Evolutionary conservation across 2,329 filamentous ascomycete genomes (phyloP), one percentile per base, ranked within the genome.

Genomic region (Proliferodiscus dingleyae): DNA sequence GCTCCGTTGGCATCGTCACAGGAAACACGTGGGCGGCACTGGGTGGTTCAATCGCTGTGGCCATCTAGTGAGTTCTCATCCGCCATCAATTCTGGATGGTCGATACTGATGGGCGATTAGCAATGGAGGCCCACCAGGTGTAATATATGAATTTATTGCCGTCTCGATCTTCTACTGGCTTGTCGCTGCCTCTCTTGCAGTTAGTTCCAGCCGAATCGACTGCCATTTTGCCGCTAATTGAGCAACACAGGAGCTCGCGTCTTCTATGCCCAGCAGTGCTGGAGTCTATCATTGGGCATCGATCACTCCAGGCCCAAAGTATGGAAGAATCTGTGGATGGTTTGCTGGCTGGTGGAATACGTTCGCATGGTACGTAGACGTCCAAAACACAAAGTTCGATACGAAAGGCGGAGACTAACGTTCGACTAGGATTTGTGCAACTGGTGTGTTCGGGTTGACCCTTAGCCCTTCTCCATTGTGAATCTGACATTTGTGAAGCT

Each of bases 51-150:
- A 69, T 73, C 54, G 68, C 71, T 21, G 51, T 55, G 29, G 53
- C 56, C 2, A 58, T 60, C 21, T 58, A 59, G 53, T 52, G 41
- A 43, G 44, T 41, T 7, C 7, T 28, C 4, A 26, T 26, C 34
- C 21, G 9, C 7, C 4, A 18, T 10, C 7, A 16, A 18, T 5
- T 6, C 10, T 16, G 28, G 21, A 42, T 6, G 7, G 18, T 6
- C 11, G n/a, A n/a, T 15, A 33, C 43, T 47, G 33, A 47, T 8
- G n/a, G n/a, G 73, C 73, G 18, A 70, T 80, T 49, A 72, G 68
- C 57, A 82, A 83, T 63, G 80, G 80, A 50, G 80, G 80, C 0
- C 74, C 78, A 0, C 74, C 80, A 0, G 78, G 78, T 11, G 74
- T 81, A 0, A 64, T 83, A 2, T 83, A 81, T 62, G 80, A 82